Base-by-base conservation (phyloP, 257 asterid species). In the Fraxinus excelsior region DNA sequence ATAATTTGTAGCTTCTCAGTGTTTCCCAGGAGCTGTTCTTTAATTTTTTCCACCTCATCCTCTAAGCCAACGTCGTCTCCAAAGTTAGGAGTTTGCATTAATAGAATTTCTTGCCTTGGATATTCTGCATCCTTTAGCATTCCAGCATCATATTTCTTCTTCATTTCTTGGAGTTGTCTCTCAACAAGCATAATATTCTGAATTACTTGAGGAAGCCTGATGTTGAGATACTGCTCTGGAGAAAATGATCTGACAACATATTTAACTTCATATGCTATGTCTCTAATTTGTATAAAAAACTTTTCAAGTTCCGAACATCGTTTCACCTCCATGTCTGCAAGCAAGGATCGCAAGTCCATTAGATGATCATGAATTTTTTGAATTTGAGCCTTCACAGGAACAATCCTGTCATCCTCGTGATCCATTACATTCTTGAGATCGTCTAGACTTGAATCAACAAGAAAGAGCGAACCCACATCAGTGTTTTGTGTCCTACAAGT, bases 241-340 rank as follows among this genome's bases (percentile, higher is more conserved):
- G 67, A 7, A 35, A 62, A 78, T 8, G 74, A 76, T 58, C 25
- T 40, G 72, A 84, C 16, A 9, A 53, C 25, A n/a, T 79, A 81
- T 25, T 81, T 78, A 14, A 78, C 83, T 77, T 73, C 82, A 42
- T 56, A 76, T 6, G 74, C 85, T 67, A n/a, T 25, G 5, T 78
- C 80, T 34, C 80, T 75, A 21, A 71, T 71, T 46, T 21, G 69
- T 44, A 56, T 19, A 76, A 44, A 25, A 29, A 13, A 34, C 2
- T 53, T 56, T 19, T 19, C 29, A 28, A 66, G 66, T 28, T 28
- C 31, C 2, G 31, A 1, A 29, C 2, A 1, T 29, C 31, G 31
- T 29, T 29, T 1, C 31, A 29, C 31, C 31, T 29, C 31, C 31
- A 29, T 29, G 31, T 29, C 31, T 29, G 31, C 31, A 29, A 29